phyloP scores from a whole-genome alignment of 1,139 yeast genomes.

The Yamadazyma atmosphaerica region DNA sequence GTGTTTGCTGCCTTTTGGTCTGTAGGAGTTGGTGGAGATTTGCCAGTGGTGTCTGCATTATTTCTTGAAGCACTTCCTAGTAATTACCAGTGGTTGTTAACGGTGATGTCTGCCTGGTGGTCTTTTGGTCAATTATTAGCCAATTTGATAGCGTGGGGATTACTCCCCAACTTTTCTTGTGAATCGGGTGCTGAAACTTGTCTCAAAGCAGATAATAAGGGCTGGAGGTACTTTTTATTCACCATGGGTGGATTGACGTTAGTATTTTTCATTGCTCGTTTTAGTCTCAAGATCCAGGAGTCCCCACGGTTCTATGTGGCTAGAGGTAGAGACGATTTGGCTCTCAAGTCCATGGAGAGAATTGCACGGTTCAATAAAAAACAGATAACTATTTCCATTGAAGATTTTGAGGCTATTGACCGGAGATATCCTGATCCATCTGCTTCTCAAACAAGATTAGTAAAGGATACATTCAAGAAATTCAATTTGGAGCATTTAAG shows the following conservation, averaged over 20 bases:
- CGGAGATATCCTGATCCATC: constrained; percentile 15
- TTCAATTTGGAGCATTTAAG: constrained; percentile 34
- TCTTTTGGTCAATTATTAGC: constrained; percentile 43
- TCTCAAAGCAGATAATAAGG: constrained; percentile 36
- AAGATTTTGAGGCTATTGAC: constrained; percentile 32
- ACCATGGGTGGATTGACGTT: constrained; percentile 43
- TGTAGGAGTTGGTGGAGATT: constrained; percentile 48
- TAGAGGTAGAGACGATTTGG: constrained; percentile 36
- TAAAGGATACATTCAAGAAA: constrained; percentile 25
- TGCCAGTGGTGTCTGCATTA: constrained; percentile 47
- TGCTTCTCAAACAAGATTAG: constrained; percentile 17
- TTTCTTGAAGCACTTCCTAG: constrained; percentile 44
- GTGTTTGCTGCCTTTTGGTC: constrained; percentile 42
- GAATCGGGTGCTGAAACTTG: constrained; percentile 23
- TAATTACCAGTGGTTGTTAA: constrained; percentile 39
- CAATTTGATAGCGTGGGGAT: constrained; percentile 41
- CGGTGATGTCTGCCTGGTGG: constrained; percentile 48
- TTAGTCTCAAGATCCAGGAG: constrained; percentile 38
- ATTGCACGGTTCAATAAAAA: constrained; percentile 37
- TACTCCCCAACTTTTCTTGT: constrained; percentile 41
- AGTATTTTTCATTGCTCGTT: constrained; percentile 35
- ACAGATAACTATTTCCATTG: constrained; percentile 26
- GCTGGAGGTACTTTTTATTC: constrained; percentile 46
- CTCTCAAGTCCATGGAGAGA: constrained; percentile 34
- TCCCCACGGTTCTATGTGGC: constrained; percentile 42